Evolutionary conservation across 441 rosid species (phyloP).

Genomic region (Biscutella laevigata): DNA sequence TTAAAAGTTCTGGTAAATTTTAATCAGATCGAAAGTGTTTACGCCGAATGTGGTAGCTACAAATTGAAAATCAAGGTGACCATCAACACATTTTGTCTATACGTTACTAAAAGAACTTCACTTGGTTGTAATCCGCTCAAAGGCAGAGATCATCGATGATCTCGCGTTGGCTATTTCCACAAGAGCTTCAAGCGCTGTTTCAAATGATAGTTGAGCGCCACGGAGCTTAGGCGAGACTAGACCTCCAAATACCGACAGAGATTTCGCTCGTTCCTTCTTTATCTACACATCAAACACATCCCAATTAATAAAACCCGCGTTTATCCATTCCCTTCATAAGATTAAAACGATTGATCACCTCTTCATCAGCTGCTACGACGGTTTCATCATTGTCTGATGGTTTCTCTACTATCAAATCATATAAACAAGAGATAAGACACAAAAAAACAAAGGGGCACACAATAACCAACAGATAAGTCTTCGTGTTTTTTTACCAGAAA

Average conservation of each 20-base stretch:
- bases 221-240: constrained; percentile 87
- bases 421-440: constrained; percentile 11
- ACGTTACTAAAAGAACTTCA: too few species aligned
- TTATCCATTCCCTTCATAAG: background rate
- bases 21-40: background rate
- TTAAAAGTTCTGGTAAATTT: background rate
- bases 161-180: constrained; percentile 75
- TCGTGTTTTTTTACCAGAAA: constrained; percentile 21
- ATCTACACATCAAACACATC: constrained; percentile 45
- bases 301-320: background rate
- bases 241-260: constrained; percentile 67
- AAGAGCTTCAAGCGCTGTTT: constrained; percentile 65
- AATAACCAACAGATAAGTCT: background rate
- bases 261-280: constrained; percentile 60
- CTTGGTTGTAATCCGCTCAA: constrained; percentile 33
- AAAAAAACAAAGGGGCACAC: background rate
- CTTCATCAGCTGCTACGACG: constrained; percentile 19
- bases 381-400: constrained; percentile 14
- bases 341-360: constrained; percentile 10
- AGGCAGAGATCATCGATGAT: constrained; percentile 48
- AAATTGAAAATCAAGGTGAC: background rate
- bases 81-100: background rate
- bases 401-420: constrained; percentile 15
- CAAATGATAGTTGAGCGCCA: constrained; percentile 74
- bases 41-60: constrained; percentile 1